These are phyloP conservation scores for Hanseniaspora vineae DNA, from an alignment of 805 yeast species.

Conservation along the genomic window DNA sequence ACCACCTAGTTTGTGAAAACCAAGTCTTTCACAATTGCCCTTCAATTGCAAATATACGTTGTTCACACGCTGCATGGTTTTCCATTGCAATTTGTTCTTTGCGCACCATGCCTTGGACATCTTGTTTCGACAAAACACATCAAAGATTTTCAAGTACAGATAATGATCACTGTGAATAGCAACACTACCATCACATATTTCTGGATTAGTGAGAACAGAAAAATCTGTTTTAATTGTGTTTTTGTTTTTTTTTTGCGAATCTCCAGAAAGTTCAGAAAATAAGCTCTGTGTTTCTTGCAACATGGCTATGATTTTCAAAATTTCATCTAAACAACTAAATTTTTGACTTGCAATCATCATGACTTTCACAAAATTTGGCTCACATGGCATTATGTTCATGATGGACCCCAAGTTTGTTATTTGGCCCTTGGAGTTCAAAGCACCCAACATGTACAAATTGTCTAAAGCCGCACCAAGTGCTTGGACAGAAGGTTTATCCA, in stretches of 20 bases:
- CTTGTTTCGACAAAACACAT: slow-evolving; percentile 61
- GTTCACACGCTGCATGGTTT: slow-evolving; percentile 52
- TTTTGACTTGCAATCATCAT: slow-evolving; percentile 48
- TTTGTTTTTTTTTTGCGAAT: slow-evolving; percentile 7
- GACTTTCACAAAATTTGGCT: slow-evolving; percentile 77
- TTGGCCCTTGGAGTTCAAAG: slow-evolving; percentile 66
- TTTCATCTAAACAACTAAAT: slow-evolving; percentile 47
- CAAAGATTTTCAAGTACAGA: slow-evolving; percentile 58
- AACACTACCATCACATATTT: no score
- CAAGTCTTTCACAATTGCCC: slow-evolving; percentile 32
- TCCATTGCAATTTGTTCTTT: slow-evolving; percentile 69
- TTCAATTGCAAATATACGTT: slow-evolving; percentile 62
- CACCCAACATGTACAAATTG: slow-evolving; percentile 75
- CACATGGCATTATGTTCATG: slow-evolving; percentile 89
- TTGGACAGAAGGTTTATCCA: slow-evolving; percentile 77
- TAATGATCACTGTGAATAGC: slow-evolving; percentile 52
- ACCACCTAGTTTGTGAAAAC: slow-evolving; percentile 20
- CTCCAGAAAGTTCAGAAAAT: slow-evolving; percentile 4
- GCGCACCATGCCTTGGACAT: slow-evolving; percentile 71
- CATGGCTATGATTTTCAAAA: slow-evolving; percentile 70
- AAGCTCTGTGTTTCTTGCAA: slow-evolving; percentile 51
- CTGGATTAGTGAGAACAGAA: no score
- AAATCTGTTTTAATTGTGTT: no score
- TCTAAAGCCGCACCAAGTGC: slow-evolving; percentile 67
- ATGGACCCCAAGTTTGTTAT: slow-evolving; percentile 65